Base-by-base conservation (phyloP, 768 basidiomycete genomes). In the Termitomyces eurrhizus region DNA sequence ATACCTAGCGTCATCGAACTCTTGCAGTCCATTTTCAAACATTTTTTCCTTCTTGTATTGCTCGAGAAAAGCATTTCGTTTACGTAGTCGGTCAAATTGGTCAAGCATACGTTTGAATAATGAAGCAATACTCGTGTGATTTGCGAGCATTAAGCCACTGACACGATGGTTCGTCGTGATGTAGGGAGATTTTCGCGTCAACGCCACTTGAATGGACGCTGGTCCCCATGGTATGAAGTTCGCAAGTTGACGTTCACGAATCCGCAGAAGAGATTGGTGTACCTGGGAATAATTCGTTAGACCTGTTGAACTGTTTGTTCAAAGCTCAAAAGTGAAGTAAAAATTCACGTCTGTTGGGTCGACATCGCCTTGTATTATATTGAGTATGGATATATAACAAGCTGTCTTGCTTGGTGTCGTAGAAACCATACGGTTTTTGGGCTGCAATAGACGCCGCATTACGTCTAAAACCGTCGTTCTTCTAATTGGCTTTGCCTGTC, bases 151-250 rank as follows among this genome's bases (percentile, higher is more conserved):
- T 54, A 99, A 80, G 0, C 96, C 96, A 71, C 95, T 98, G 58
- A 98, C 95, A 13, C 95, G 89, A 73, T 99, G 95, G 67, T 89
- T 91, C 42, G 91, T 87, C 5, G 86, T 80, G 56, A 97, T 78
- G 69, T 96, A 96, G 7, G 94, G 95, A 16, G 93, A 95, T 67
- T 85, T 88, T 60, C 92, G 87, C 1, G 95, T 97, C 61, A 98
- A 76, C 6, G 97, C 96, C 7, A 99, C 96, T 74, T 99, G 97
- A 67, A 97, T 96, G 39, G 94, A 95, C 5, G 95, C 95, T 0
- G 97, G 97, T 13, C 97, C 97, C 97, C 97, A 99, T 7, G 97
- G 97, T 63, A 99, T 98, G 72, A 99, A 98, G 70, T 92, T 95
- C 16, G 97, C 97, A 29, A 98, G 80, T 67, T 97, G 93, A 32